Evolutionary conservation across 371 early-diverging fungal genomes (phyloP), one percentile per base, ranked within the genome.

Genomic region (Actinomortierella wolfii): DNA sequence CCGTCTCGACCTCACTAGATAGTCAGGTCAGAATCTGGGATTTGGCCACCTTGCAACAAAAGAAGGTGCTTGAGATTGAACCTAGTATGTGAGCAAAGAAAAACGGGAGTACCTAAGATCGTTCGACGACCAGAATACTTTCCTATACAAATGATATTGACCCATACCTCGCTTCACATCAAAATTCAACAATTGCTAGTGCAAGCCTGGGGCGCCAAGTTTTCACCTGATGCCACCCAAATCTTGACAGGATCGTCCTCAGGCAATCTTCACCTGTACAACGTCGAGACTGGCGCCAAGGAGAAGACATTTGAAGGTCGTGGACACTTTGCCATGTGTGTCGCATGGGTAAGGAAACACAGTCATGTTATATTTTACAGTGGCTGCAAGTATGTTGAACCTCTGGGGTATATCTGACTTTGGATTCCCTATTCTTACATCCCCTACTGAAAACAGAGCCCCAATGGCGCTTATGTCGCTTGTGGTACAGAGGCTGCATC

Each of bases 11-110:
- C n/a, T 91, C 92, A 6, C 77, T 94, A 34, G 94, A 94, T 68
- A 84, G 87, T 23, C 92, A 87, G 52, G 85, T 94, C 64, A 78
- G 85, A 44, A 79, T 93, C 41, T 93, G 93, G 93, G 91, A 93
- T 77, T 62, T 93, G 28, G 74, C 79, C 24, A 77, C 81, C 70
- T 50, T 77, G 81, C 43, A 58, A 82, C 56, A 82, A 76, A 56
- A 83, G 80, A 73, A 73, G 53, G 44, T 67, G 9, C 88, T 93
- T 51, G 88, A 88, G 39, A 84, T 88, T 40, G 89, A 85, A 52
- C 81, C 86, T 46, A 82, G 83, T 86, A 39, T 69, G 5, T 43
- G 46, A 9, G 6, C 24, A 6, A 15, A 11, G 11, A 34, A 34
- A 34, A 11, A 34, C 34, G 34, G 34, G 11, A n/a, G n/a, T n/a